Evolutionary conservation across 495 filamentous ascomycete species (phyloP), one percentile per base, ranked within the genome.

Genomic region (Penicillium macrosclerotiorum): DNA sequence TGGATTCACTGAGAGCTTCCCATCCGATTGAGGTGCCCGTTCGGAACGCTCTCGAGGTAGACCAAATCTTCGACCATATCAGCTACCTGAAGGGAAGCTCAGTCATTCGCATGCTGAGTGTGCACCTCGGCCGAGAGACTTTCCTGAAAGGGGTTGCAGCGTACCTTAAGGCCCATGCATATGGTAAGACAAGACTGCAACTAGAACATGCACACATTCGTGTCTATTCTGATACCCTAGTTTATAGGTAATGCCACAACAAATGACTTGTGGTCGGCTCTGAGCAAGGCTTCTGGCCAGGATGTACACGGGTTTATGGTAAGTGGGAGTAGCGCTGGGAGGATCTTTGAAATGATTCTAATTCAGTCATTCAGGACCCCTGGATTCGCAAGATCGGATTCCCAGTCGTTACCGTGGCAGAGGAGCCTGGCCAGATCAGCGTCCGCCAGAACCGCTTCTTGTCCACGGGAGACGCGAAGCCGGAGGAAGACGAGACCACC

Each of bases 351-450:
- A 9, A 13, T 14, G 7, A 17, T 27, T 13, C 20, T 37, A 37
- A 19, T 7, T 14, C 14, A 40, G 0, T 26, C 25, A 18, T 7
- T 30, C 39, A 82, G 80, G 79, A 84, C 51, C 80, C 83, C 18
- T 98, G 93, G 93, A 96, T 96, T 54, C 84, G 85, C 39, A 88
- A 89, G 62, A 90, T 98, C 54, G 93, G 93, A 2, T 95, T 94
- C 68, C 93, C 93, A 1, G 82, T 96, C 23, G 65, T 98, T 7
- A 94, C 86, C 3, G 75, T 96, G 14, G 78, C 83, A 13, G 93
- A 97, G 65, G 85, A 89, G 55, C 78, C 85, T 25, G 81, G 84
- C 18, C 84, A 92, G 57, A 86, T 98, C 47, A 76, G 79, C 25
- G 67, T 97, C 37, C 84, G 84, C 43, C 93, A 98, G 67, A 82